phyloP scores from a whole-genome alignment of 495 filamentous ascomycete species.

The Tetracladium setigerum region DNA sequence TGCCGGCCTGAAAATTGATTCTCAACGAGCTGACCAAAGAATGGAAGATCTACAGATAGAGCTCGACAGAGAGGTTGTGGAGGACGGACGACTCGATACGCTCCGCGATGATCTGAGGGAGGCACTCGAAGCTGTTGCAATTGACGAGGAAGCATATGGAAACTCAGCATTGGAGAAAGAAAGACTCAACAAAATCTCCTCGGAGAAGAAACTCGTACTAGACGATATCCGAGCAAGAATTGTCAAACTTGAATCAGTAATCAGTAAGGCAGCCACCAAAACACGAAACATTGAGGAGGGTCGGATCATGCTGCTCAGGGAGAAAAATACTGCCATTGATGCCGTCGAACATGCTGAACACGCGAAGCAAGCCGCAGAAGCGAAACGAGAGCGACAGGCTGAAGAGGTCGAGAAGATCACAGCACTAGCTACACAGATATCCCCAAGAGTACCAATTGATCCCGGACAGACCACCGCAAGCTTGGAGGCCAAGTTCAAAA shows the following conservation, averaged over 20 bases:
- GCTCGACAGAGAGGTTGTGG: constrained; percentile 49
- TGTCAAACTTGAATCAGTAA: constrained; percentile 28
- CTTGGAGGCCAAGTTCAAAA: constrained; percentile 56
- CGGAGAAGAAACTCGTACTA: constrained; percentile 32
- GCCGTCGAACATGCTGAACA: constrained; percentile 39
- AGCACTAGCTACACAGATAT: constrained; percentile 49
- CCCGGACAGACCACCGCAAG: constrained; percentile 56
- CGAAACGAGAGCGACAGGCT: constrained; percentile 37
- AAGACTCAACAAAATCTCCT: constrained; percentile 35
- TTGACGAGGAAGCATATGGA: constrained; percentile 38
- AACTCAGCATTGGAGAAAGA: constrained; percentile 47
- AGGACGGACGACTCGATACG: constrained; percentile 54
- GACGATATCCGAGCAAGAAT: constrained; percentile 34
- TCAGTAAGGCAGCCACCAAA: constrained; percentile 54
- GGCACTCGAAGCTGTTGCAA: constrained; percentile 38
- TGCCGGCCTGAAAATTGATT: constrained; percentile 39
- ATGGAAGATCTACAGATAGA: constrained; percentile 51
- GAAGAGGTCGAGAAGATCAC: constrained; percentile 44
- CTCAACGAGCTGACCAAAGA: constrained; percentile 50
- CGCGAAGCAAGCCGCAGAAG: constrained; percentile 36
- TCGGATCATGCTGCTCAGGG: constrained; percentile 44
- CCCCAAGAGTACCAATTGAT: constrained; percentile 55
- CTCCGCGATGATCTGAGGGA: constrained; percentile 38
- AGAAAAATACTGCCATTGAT: constrained; percentile 60
- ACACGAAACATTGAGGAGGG: constrained; percentile 37